These are phyloP conservation scores for Wakefieldia striispora DNA, from an alignment of 768 basidiomycete species.

Conservation along the genomic window DNA sequence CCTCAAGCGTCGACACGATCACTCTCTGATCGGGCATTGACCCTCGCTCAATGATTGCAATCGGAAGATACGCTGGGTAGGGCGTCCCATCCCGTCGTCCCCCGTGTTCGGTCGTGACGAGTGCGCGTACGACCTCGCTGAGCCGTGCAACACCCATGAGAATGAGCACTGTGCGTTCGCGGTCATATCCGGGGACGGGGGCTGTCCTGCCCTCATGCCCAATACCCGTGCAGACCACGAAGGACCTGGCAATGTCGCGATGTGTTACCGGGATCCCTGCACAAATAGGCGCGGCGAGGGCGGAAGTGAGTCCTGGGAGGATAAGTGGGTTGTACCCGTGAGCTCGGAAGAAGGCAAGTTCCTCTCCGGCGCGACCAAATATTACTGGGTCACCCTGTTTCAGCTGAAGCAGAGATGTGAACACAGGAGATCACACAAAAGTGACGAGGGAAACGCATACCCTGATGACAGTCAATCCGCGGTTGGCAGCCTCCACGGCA, in stretches of 20 bases:
- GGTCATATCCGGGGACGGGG: slow-evolving; percentile 82
- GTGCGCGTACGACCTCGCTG: slow-evolving; percentile 61
- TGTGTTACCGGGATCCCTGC: slow-evolving; percentile 94
- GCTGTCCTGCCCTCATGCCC: slow-evolving; percentile 83
- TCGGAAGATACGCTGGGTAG: slow-evolving; percentile 77
- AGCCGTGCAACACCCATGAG: slow-evolving; percentile 96
- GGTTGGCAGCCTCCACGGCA: slow-evolving; percentile 77
- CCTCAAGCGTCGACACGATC: slow-evolving; percentile 70
- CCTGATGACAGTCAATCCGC: slow-evolving; percentile 83
- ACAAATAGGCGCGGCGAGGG: slow-evolving; percentile 85
- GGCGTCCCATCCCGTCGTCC: slow-evolving; percentile 49
- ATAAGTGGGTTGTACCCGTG: slow-evolving; percentile 82
- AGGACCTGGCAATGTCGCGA: slow-evolving; percentile 86
- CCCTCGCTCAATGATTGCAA: slow-evolving; percentile 92
- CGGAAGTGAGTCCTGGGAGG: slow-evolving; percentile 88
- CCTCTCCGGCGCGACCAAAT: slow-evolving; percentile 93
- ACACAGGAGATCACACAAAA: background rate
- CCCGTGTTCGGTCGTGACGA: slow-evolving; percentile 36
- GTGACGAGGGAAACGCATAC: slow-evolving; percentile 41
- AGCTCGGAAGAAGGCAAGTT: slow-evolving; percentile 87
- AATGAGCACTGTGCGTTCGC: slow-evolving; percentile 75
- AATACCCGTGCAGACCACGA: slow-evolving; percentile 92
- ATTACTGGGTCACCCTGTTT: slow-evolving; percentile 98
- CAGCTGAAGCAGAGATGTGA: slow-evolving; percentile 44
- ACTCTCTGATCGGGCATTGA: slow-evolving; percentile 91